Evolutionary conservation across 805 yeast species (phyloP).

Genomic region (Saccharomycopsis schoenii): DNA sequence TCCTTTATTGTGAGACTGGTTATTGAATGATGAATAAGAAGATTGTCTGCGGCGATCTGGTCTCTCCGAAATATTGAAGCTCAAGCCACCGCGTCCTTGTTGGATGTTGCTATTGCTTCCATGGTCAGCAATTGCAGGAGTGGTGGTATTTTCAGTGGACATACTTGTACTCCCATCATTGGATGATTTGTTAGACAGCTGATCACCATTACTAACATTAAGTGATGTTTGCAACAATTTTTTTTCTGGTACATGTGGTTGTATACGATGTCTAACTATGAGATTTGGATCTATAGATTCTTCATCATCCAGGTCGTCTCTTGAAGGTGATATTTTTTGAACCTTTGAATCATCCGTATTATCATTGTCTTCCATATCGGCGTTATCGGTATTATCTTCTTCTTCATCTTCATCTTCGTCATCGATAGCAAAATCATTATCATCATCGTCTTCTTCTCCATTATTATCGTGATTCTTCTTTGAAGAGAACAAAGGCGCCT

Average conservation of each 20-base stretch:
- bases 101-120: not conserved
- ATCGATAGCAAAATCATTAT: slow-evolving; percentile 21
- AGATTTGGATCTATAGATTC: slow-evolving; percentile 1
- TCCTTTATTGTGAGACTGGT: slow-evolving; percentile 17
- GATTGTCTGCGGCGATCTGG: not conserved
- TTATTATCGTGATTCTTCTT: not conserved
- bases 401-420: slow-evolving; percentile 17
- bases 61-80: not conserved
- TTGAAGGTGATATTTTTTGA: not conserved
- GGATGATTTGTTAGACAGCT: slow-evolving; percentile 3
- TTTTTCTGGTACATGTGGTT: slow-evolving; percentile 6
- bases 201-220: slow-evolving; percentile 7
- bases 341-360: slow-evolving; percentile 20
- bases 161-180: not conserved
- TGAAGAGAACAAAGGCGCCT: not conserved
- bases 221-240: not conserved
- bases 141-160: not conserved
- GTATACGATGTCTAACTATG: not conserved
- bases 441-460: slow-evolving; percentile 7
- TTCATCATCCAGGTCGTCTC: not conserved
- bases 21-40: not conserved
- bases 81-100: not conserved
- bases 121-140: not conserved
- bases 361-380: slow-evolving; percentile 6
- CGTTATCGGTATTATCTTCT: slow-evolving; percentile 9